A percentile compares a stretch with the other conserved stretches of the same genome.
Conservation (phyloP, 768 basidiomycete genomes). For the Mycena olivaceomarginata region DNA sequence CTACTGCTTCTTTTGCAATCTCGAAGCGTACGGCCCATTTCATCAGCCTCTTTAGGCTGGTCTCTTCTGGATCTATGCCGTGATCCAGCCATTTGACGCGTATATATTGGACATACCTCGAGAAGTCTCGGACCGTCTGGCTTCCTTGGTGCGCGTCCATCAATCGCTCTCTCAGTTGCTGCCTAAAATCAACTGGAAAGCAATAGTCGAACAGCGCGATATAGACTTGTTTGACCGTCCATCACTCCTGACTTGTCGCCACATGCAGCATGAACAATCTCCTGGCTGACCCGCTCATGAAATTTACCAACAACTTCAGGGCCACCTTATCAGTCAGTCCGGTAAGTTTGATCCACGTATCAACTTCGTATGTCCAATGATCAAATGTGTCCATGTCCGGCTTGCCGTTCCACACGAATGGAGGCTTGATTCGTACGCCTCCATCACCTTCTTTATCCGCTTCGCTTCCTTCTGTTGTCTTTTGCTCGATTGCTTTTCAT, state of each 20-base stretch:
- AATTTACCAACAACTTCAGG: conserved; percentile 19
- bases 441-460: not conserved
- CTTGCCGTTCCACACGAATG: too few relatives aligned
- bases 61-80: not conserved
- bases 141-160: conserved; percentile 5
- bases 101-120: not conserved
- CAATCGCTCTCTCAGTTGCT: not conserved
- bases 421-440: too few relatives aligned
- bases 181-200: conserved; percentile 9
- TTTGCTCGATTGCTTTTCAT: too few relatives aligned
- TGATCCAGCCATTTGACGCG: not conserved
- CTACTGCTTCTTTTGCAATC: too few relatives aligned
- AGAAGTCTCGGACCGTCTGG: conserved; percentile 2
- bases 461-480: not conserved
- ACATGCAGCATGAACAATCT: conserved; percentile 19
- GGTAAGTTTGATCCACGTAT: too few relatives aligned
- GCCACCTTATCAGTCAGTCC: too few relatives aligned
- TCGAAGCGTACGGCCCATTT: too few relatives aligned
- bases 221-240: not conserved
- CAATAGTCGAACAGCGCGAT: conserved; percentile 5
- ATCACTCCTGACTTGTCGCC: not conserved
- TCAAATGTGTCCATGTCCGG: too few relatives aligned
- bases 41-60: too few relatives aligned
- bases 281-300: conserved; percentile 8
- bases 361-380: too few relatives aligned